Conservation (phyloP, 306 rosid species). For the Lagenaria siceraria region DNA sequence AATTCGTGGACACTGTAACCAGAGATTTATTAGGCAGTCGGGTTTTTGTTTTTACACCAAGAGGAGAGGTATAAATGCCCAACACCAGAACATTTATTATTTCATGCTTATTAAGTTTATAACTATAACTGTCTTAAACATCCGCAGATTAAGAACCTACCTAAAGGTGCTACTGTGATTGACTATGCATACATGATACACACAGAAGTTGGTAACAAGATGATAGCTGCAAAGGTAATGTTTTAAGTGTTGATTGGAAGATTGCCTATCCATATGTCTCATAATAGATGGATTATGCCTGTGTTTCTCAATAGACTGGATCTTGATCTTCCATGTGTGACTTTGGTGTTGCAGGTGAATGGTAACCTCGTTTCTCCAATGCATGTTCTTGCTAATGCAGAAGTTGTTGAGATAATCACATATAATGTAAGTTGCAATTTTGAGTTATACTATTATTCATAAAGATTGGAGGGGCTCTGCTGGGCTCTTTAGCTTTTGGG, state of each 20-base stretch:
- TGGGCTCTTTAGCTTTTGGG: neutral
- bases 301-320: neutral
- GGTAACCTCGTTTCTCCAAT: constrained; percentile 86
- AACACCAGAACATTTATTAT: neutral
- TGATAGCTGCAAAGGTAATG: constrained; percentile 95
- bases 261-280: constrained; percentile 8
- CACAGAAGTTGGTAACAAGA: constrained; percentile 96
- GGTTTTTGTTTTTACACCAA: constrained; percentile 95
- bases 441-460: neutral
- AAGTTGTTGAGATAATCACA: constrained; percentile 97
- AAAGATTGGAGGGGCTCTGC: neutral
- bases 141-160: constrained; percentile 84
- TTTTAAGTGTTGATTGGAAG: constrained; percentile 3
- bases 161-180: constrained; percentile 85
- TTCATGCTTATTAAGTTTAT: neutral
- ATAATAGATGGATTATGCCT: neutral
- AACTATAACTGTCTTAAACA: neutral
- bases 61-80: constrained; percentile 63
- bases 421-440: constrained; percentile 60
- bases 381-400: constrained; percentile 87
- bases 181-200: constrained; percentile 99
- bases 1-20: constrained; percentile 88
- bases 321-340: constrained; percentile 10
- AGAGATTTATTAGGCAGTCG: constrained; percentile 94
- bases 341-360: constrained; percentile 63